Percentiles rank a stretch among this genome's conserved stretches.
phyloP scores from a whole-genome alignment of 306 rosid species.

The Cucurbita maxima region DNA sequence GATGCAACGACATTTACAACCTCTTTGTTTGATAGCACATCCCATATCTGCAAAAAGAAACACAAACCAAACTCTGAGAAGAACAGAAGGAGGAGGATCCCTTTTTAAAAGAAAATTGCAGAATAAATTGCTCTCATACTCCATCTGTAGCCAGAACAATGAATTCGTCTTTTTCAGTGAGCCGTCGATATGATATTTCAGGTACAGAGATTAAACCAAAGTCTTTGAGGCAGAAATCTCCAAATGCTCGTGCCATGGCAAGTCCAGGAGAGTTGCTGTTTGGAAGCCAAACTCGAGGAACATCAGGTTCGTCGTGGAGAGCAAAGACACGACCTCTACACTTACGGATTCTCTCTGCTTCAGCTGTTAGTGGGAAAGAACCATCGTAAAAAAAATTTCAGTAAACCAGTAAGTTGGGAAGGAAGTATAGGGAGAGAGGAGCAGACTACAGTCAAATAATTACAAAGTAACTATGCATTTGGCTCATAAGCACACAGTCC shows the following conservation, averaged over 20 bases:
- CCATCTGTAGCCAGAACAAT: conserved; percentile 94
- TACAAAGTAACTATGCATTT: neutral
- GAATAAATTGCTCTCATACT: conserved; percentile 26
- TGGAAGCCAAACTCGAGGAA: conserved; percentile 91
- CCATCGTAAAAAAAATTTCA: neutral
- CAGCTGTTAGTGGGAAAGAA: conserved; percentile 35
- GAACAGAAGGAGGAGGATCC: neutral
- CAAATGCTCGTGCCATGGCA: conserved; percentile 99
- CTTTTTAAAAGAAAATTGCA: neutral
- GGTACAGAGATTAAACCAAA: conserved; percentile 93
- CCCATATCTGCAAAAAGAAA: conserved; percentile 61
- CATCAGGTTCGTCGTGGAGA: conserved; percentile 95
- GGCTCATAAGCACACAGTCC: neutral
- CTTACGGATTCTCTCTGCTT: conserved; percentile 83
- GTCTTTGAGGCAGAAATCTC: conserved; percentile 97
- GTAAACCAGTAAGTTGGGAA: neutral
- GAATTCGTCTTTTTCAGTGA: conserved; percentile 67
- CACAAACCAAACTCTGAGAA: neutral
- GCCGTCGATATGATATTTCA: conserved; percentile 51
- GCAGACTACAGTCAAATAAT: neutral
- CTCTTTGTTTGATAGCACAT: conserved; percentile 88
- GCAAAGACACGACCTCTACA: conserved; percentile 93
- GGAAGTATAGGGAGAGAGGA: conserved; percentile 1
- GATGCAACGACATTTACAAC: conserved; percentile 79
- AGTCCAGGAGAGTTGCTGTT: conserved; percentile 91